Conservation (phyloP, 2,329 filamentous ascomycete genomes). For the Claviceps paspali region DNA sequence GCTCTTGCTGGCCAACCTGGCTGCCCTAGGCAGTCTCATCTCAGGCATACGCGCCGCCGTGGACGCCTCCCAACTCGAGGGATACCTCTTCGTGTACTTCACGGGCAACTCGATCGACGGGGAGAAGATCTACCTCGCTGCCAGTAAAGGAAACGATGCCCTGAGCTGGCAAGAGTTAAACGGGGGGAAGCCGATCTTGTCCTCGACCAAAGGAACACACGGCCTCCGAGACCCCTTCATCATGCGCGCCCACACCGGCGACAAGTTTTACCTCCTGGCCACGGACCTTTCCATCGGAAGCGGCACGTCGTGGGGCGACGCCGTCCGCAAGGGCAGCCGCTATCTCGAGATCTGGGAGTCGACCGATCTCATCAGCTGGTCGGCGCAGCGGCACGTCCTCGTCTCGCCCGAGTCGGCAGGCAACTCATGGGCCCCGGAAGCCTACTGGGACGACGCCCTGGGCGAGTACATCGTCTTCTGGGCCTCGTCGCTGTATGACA, state of each 20-base stretch:
- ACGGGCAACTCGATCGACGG: constrained; percentile 1
- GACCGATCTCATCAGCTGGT: neutral
- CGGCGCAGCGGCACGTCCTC: neutral
- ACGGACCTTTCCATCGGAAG: constrained; percentile 2
- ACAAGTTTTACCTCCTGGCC: constrained; percentile 2
- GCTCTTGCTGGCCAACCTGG: neutral
- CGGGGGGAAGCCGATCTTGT: neutral
- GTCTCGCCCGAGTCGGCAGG: constrained; percentile 1
- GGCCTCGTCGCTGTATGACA: neutral
- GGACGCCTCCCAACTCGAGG: neutral
- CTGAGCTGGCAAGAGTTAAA: constrained; percentile 1
- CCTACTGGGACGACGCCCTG: neutral
- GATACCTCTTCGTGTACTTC: constrained; percentile 1
- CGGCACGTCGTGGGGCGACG: constrained; percentile 1
- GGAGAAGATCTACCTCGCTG: constrained; percentile 1
- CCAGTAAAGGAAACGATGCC: constrained; percentile 1
- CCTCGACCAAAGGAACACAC: neutral
- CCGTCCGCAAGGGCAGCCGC: neutral
- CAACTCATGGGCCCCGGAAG: constrained; percentile 1
- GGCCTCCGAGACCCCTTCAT: constrained; percentile 2
- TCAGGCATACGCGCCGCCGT: neutral
- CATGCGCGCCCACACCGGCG: constrained; percentile 1
- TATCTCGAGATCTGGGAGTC: constrained; percentile 2
- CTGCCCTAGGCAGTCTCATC: neutral
- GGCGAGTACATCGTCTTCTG: constrained; percentile 2